phyloP scores from a whole-genome alignment of 2,329 filamentous ascomycete genomes.

The Aspergillus sp. region DNA sequence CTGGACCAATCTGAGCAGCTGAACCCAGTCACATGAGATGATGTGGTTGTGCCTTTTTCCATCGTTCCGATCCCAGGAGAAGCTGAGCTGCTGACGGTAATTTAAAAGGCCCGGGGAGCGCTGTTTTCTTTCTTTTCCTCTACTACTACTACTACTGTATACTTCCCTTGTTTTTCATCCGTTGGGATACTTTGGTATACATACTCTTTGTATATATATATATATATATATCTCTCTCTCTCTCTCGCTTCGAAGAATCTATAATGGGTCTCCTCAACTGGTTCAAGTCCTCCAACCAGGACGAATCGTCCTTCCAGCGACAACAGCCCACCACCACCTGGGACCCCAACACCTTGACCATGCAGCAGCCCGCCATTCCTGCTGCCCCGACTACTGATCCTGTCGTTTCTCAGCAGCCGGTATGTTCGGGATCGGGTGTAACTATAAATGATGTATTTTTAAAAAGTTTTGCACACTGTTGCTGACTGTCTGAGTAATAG shows the following conservation, averaged over 20 bases:
- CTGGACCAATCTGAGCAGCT: not conserved
- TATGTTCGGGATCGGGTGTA: slow-evolving; percentile 2
- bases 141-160: not conserved
- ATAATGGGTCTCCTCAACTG: slow-evolving; percentile 10
- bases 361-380: slow-evolving; percentile 13
- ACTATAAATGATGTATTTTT: not conserved
- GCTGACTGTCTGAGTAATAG: slow-evolving; percentile 9
- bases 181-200: not conserved
- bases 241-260: too few relatives aligned
- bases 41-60: not conserved
- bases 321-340: slow-evolving; percentile 1
- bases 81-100: not conserved
- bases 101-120: not conserved
- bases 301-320: slow-evolving; percentile 4
- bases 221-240: too few relatives aligned
- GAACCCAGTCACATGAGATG: not conserved
- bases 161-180: not conserved
- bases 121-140: not conserved
- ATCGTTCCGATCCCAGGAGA: not conserved
- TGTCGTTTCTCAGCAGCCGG: slow-evolving; percentile 9
- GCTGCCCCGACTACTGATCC: slow-evolving; percentile 8
- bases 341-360: slow-evolving; percentile 12
- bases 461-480: not conserved
- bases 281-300: slow-evolving; percentile 12
- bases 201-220: not conserved